Evolutionary conservation across 1,284 basidiomycete genomes (phyloP).

Genomic region (Marasmius sp.): DNA sequence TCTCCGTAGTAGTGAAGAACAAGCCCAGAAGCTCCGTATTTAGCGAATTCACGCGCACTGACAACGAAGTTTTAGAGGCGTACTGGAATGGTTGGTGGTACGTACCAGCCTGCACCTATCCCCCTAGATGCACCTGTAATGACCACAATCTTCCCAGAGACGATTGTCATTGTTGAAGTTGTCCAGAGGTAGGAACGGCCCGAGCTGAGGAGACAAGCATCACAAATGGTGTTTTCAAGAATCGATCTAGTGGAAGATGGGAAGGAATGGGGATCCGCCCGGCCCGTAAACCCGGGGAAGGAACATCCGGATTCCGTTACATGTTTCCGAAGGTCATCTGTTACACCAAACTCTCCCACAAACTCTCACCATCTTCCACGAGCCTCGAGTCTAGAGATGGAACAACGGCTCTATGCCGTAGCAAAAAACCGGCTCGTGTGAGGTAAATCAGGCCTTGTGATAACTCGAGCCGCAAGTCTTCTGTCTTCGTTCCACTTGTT

Average conservation of each 20-base stretch:
- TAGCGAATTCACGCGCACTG: conserved; percentile 58
- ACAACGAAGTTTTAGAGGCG: neutral
- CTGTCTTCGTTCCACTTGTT: neutral
- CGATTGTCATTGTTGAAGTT: conserved; percentile 40
- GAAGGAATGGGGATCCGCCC: neutral
- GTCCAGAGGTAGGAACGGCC: neutral
- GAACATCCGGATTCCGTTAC: no score
- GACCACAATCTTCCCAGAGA: conserved; percentile 63
- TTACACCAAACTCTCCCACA: no score
- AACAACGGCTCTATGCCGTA: no score
- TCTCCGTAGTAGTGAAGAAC: conserved; percentile 75
- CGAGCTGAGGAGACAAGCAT: neutral
- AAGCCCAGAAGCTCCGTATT: conserved; percentile 67
- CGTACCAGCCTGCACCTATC: conserved; percentile 47
- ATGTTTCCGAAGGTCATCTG: no score
- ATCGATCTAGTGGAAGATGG: neutral
- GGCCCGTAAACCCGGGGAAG: no score
- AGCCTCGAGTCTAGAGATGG: no score
- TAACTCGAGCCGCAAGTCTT: no score
- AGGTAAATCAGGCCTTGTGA: no score
- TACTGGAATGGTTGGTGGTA: neutral
- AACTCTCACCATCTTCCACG: no score
- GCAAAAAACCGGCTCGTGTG: no score
- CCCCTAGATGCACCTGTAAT: conserved; percentile 80
- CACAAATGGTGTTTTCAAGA: neutral